Conservation (phyloP, 192 early-diverging fungal species). For the Coemansia sp. region DNA sequence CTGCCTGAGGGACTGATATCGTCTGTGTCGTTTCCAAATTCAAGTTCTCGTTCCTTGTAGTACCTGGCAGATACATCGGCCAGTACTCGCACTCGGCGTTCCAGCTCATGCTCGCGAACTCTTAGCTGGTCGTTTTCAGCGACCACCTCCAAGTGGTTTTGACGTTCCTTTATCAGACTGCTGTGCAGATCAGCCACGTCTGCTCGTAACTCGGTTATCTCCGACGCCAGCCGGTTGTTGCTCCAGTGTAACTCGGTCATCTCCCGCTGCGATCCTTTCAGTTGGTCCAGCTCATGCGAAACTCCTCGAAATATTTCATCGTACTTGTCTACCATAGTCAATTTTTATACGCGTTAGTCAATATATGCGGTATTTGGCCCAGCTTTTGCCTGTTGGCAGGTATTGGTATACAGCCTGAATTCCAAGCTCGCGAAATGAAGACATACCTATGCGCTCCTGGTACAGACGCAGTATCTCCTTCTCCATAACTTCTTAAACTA, state of each 20-base stretch:
- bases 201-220: slow-evolving; percentile 40
- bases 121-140: slow-evolving; percentile 52
- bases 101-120: slow-evolving; percentile 49
- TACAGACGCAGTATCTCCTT: slow-evolving; percentile 52
- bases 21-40: slow-evolving; percentile 6
- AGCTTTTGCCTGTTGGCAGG: neutral
- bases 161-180: slow-evolving; percentile 43
- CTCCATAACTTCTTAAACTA: slow-evolving; percentile 25
- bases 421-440: neutral
- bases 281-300: slow-evolving; percentile 39
- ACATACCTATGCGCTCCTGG: slow-evolving; percentile 53
- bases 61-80: slow-evolving; percentile 37
- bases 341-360: neutral
- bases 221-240: slow-evolving; percentile 36
- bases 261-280: slow-evolving; percentile 45
- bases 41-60: slow-evolving; percentile 31
- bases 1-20: slow-evolving; percentile 12
- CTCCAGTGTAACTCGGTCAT: slow-evolving; percentile 46
- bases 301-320: slow-evolving; percentile 48
- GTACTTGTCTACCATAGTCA: slow-evolving; percentile 46
- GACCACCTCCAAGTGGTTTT: slow-evolving; percentile 43
- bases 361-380: neutral
- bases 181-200: slow-evolving; percentile 33
- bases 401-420: neutral
- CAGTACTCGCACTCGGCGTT: slow-evolving; percentile 40